phyloP scores from a whole-genome alignment of 768 basidiomycete genomes.

The Boletus insuetus region DNA sequence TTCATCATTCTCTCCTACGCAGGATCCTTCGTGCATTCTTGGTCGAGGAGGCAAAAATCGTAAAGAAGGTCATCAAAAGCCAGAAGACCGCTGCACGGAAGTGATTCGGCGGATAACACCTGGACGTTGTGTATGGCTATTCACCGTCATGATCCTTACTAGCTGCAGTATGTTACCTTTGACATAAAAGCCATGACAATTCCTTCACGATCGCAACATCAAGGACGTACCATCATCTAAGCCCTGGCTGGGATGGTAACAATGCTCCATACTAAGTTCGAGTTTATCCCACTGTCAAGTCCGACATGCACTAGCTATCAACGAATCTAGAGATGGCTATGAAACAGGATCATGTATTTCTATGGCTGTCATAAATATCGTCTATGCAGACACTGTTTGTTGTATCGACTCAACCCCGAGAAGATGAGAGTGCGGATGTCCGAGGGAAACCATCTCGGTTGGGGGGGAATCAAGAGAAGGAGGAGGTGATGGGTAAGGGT shows the following conservation, averaged over 20 bases:
- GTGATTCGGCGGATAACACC: conserved; percentile 12
- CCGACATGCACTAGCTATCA: neutral
- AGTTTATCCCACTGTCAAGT: neutral
- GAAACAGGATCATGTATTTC: conserved; percentile 1
- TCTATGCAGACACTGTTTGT: conserved; percentile 18
- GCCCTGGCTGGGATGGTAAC: too few relatives aligned
- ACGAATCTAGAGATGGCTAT: neutral
- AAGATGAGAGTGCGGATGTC: conserved; percentile 5
- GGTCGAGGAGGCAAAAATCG: conserved; percentile 99
- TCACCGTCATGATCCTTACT: neutral
- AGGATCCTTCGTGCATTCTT: conserved; percentile 98
- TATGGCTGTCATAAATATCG: conserved; percentile 24
- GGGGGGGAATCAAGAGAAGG: conserved; percentile 29
- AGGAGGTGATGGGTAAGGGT: conserved; percentile 52
- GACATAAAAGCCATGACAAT: too few relatives aligned
- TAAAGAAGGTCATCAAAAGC: conserved; percentile 98
- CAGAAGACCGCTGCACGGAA: conserved; percentile 39
- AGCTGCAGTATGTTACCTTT: too few relatives aligned
- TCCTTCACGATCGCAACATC: too few relatives aligned
- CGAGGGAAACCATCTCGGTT: conserved; percentile 11
- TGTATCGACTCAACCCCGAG: conserved; percentile 3
- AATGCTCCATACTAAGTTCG: too few relatives aligned
- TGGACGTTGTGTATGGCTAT: conserved; percentile 8
- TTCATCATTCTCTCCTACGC: neutral
- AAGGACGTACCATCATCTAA: too few relatives aligned